Base-by-base conservation (phyloP, 2,329 filamentous ascomycete genomes). In the Magnaporthales sp. region DNA sequence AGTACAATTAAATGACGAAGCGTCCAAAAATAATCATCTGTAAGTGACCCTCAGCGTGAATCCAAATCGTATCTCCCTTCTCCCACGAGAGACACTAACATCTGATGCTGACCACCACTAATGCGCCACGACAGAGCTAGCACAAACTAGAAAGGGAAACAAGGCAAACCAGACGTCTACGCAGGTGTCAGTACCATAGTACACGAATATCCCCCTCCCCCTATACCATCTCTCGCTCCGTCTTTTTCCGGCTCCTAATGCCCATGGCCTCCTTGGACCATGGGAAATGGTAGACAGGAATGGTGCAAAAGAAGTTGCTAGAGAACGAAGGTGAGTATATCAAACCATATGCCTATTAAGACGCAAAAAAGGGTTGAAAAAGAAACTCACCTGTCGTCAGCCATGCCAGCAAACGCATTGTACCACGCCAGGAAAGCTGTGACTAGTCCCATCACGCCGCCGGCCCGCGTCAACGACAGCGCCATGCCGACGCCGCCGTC, bases 211-310 rank as follows among this genome's bases (percentile, higher is more conserved):
- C 15, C 9, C 58, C 22, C 24, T 5, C 9, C n/a, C 26, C 24
- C 32, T 9, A 63, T 4, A 32, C 62, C 30, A 24, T 63, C 19
- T 63, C 62, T 8, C 62, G 26, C 19, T 38, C 62, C 19, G 62
- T 63, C 62, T 63, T 63, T 22, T 63, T 29, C 19, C n/a, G 7
- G n/a, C 74, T 75, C 68, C 88, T 85, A 68, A 76, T 77, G 77
- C 87, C 84, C 69, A 85, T 86, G 66, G 87, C 91, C 80, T 90
- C 90, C 73, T 91, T 89, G 51, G 91, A 94, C 94, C 94, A 97
- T 66, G 93, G 94, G 84, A 97, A 96, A 83, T 97, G 93, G 73
- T 91, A 89, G 70, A 97, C 93, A 65, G 93, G 94, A 69, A 96
- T 87, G 77, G 95, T 84, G 83, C 97, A 95, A 88, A 97, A 97